A percentile compares a stretch with the other conserved stretches of the same genome.
These are phyloP conservation scores for Coleophoma cylindrospora DNA, from an alignment of 2,329 filamentous ascomycete genomes.

Conservation along the genomic window DNA sequence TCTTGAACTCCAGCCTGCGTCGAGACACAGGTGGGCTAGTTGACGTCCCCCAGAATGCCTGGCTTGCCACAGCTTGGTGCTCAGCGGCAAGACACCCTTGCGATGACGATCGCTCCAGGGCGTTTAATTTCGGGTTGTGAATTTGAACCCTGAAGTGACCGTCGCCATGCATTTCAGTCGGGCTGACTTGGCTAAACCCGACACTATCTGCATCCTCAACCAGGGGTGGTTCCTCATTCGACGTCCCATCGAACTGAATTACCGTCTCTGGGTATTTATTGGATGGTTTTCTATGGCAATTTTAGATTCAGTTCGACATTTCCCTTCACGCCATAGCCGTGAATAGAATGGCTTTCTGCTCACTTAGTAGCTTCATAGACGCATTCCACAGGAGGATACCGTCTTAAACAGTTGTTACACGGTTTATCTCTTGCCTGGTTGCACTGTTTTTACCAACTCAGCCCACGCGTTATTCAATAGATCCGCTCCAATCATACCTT, in stretches of 20 bases:
- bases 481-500: slow-evolving; percentile 11
- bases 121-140: neutral
- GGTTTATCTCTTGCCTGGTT: slow-evolving; percentile 19
- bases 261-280: neutral
- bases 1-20: neutral
- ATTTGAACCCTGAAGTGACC: neutral
- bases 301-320: neutral
- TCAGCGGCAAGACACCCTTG: neutral
- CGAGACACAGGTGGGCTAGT: neutral
- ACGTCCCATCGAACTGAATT: neutral
- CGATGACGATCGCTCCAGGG: neutral
- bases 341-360: neutral
- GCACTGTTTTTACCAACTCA: slow-evolving; percentile 10
- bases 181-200: too few relatives aligned
- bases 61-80: neutral
- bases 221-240: too few relatives aligned
- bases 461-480: neutral
- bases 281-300: neutral
- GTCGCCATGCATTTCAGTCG: neutral
- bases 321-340: neutral
- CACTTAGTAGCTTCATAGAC: slow-evolving; percentile 13
- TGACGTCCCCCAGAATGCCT: neutral
- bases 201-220: too few relatives aligned
- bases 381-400: slow-evolving; percentile 19
- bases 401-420: slow-evolving; percentile 18